These are phyloP conservation scores for Aspergillus calidoustus DNA, from an alignment of 2,329 filamentous ascomycete genomes.

Conservation along the genomic window DNA sequence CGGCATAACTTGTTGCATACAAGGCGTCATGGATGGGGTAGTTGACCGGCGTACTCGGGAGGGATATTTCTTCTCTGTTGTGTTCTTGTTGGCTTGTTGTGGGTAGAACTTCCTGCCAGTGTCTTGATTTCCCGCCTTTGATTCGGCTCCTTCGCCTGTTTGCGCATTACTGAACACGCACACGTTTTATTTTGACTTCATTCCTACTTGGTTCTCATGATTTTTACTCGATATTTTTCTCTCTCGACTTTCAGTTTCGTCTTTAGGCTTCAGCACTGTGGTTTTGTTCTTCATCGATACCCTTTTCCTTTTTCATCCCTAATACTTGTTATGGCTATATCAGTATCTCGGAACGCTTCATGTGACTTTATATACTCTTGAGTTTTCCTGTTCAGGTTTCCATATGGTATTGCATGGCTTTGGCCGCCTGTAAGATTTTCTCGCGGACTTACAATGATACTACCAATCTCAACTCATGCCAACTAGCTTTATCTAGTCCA, in stretches of 20 bases:
- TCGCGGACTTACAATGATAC: not conserved
- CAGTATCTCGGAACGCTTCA: slow-evolving; percentile 16
- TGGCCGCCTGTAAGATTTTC: not conserved
- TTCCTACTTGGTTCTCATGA: not conserved
- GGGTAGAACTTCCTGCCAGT: slow-evolving; percentile 3
- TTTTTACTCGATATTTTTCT: slow-evolving; percentile 13
- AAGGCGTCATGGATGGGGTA: slow-evolving; percentile 32
- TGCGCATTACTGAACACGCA: not conserved
- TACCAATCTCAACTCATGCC: not conserved
- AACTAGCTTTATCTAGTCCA: not conserved
- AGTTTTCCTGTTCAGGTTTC: not conserved
- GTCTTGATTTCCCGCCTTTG: slow-evolving; percentile 34
- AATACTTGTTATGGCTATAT: slow-evolving; percentile 20
- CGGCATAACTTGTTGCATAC: slow-evolving; percentile 31
- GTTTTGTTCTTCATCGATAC: slow-evolving; percentile 38
- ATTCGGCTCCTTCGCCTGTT: slow-evolving; percentile 24
- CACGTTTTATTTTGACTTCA: not conserved
- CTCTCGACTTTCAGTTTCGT: slow-evolving; percentile 14
- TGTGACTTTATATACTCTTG: slow-evolving; percentile 9
- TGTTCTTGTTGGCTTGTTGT: not conserved
- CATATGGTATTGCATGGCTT: slow-evolving; percentile 3
- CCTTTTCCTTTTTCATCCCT: slow-evolving; percentile 33
- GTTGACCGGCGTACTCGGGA: slow-evolving; percentile 51
- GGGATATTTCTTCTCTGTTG: slow-evolving; percentile 24
- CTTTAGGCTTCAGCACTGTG: slow-evolving; percentile 18